Conservation (phyloP, 345 rosid genomes). For the Kandelia obovata region DNA sequence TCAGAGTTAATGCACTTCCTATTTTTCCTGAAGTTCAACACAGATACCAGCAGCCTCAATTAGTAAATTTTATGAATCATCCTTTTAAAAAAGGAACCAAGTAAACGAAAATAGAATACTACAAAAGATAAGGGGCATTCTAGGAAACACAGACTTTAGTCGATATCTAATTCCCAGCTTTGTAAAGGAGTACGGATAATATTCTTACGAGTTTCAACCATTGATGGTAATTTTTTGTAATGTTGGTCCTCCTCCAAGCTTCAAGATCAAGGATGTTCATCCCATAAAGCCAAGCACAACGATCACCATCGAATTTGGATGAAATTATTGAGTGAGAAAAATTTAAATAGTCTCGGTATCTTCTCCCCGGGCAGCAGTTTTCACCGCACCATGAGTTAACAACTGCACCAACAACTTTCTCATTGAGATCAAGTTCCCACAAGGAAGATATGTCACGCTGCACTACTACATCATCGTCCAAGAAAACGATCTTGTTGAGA, state of each 20-base stretch:
- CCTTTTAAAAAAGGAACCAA: too few relatives aligned
- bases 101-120: too few relatives aligned
- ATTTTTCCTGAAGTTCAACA: background rate
- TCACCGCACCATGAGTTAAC: slow-evolving; percentile 65
- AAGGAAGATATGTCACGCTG: slow-evolving; percentile 79
- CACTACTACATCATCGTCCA: slow-evolving; percentile 87
- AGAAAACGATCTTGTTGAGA: slow-evolving; percentile 79
- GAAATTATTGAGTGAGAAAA: slow-evolving; percentile 72
- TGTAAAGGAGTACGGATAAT: background rate
- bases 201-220: slow-evolving; percentile 72
- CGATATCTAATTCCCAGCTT: background rate
- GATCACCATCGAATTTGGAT: slow-evolving; percentile 46
- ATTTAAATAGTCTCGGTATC: slow-evolving; percentile 73
- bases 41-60: too few relatives aligned
- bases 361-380: slow-evolving; percentile 80
- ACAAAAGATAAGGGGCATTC: too few relatives aligned
- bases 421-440: slow-evolving; percentile 72
- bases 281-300: slow-evolving; percentile 87
- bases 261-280: slow-evolving; percentile 80
- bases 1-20: background rate
- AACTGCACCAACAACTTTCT: slow-evolving; percentile 78
- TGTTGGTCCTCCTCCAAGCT: slow-evolving; percentile 75
- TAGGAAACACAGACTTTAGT: background rate
- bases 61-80: too few relatives aligned
- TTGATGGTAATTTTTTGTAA: slow-evolving; percentile 54